A percentile compares a stretch with the other conserved stretches of the same genome.
These are phyloP conservation scores for Cyclotella kingstonii DNA, from an alignment of 108 stramenopile genomes.

Conservation along the genomic window DNA sequence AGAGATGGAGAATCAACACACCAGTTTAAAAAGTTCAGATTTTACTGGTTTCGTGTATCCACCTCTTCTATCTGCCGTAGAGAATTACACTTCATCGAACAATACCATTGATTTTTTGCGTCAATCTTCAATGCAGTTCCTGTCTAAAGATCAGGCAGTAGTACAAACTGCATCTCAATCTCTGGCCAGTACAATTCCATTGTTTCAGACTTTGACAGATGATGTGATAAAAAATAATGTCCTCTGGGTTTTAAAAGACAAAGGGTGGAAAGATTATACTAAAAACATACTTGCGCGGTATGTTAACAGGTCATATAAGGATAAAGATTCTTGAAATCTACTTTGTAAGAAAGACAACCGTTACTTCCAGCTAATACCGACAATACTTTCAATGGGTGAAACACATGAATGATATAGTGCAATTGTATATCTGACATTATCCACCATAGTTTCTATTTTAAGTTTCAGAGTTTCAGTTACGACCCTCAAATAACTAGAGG, in stretches of 20 bases:
- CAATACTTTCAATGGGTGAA: too few species aligned
- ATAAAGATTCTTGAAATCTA: constrained; percentile 1
- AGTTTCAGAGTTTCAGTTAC: too few species aligned
- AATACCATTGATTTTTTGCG: constrained; percentile 26
- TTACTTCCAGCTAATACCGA: too few species aligned
- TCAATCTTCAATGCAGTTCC: constrained; percentile 28
- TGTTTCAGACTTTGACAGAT: constrained; percentile 23
- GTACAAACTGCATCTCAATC: constrained; percentile 25
- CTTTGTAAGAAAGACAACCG: neutral
- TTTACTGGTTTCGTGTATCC: constrained; percentile 27
- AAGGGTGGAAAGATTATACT: constrained; percentile 42
- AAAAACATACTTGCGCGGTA: constrained; percentile 33
- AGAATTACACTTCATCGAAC: constrained; percentile 25
- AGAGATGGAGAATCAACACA: neutral
- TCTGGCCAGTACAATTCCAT: constrained; percentile 30
- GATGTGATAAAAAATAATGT: constrained; percentile 29
- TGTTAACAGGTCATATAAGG: constrained; percentile 34
- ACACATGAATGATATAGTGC: too few species aligned
- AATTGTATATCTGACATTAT: too few species aligned
- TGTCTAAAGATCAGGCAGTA: constrained; percentile 35
- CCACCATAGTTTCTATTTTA: too few species aligned
- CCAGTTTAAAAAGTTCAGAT: constrained; percentile 8
- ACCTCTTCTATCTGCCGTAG: constrained; percentile 18
- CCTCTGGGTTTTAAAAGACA: constrained; percentile 36
- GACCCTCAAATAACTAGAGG: too few species aligned